A percentile compares a stretch with the other conserved stretches of the same genome.
Conservation (phyloP, 1,284 basidiomycete species). For the Phellopilus nigrolimitatus region DNA sequence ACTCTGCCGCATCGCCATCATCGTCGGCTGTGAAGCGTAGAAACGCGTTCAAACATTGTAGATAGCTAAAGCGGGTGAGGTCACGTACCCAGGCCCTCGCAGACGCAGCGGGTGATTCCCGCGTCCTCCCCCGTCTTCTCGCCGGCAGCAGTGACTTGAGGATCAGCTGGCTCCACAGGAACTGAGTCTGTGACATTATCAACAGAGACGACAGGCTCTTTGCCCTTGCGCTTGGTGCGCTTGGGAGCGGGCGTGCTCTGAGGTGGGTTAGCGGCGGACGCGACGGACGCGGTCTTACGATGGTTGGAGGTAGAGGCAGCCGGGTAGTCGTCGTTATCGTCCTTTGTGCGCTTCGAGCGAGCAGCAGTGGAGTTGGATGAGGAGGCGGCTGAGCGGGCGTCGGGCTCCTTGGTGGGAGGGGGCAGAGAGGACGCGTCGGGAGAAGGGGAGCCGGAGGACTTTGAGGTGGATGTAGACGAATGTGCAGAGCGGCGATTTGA, state of each 20-base stretch:
- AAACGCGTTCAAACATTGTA: slow-evolving; percentile 7
- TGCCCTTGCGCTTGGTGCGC: slow-evolving; percentile 50
- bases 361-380: slow-evolving; percentile 41
- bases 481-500: slow-evolving; percentile 67
- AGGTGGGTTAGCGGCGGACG: slow-evolving; percentile 40
- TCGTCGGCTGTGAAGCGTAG: slow-evolving; percentile 53
- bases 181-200: slow-evolving; percentile 32
- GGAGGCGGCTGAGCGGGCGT: slow-evolving; percentile 25
- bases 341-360: slow-evolving; percentile 61
- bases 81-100: slow-evolving; percentile 78
- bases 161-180: slow-evolving; percentile 35
- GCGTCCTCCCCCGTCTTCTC: slow-evolving; percentile 61
- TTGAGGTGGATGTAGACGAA: slow-evolving; percentile 62
- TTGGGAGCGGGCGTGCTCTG: slow-evolving; percentile 35
- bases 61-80: slow-evolving; percentile 9
- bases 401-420: slow-evolving; percentile 11
- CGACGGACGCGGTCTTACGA: slow-evolving; percentile 19
- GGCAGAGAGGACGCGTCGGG: slow-evolving; percentile 43
- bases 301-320: slow-evolving; percentile 34
- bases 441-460: slow-evolving; percentile 69
- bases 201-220: slow-evolving; percentile 33
- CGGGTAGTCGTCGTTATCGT: slow-evolving; percentile 61
- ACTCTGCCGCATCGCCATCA: slow-evolving; percentile 75
- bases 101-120: slow-evolving; percentile 91
- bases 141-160: slow-evolving; percentile 18